phyloP scores from a whole-genome alignment of 371 early-diverging fungal genomes.

The Entomophthora muscae region DNA sequence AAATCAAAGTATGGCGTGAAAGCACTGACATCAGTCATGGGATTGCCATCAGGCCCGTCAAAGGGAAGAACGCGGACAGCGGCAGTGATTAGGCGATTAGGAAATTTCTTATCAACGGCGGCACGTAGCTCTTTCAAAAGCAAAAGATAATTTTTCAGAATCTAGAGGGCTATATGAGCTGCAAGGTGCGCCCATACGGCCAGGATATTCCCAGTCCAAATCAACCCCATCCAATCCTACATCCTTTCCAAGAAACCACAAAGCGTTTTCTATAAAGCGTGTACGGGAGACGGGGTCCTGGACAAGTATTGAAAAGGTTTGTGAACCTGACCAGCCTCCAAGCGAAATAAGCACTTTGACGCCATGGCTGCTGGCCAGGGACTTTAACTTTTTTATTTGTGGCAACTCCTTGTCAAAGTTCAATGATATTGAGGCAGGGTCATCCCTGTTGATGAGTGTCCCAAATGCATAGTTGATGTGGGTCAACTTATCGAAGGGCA shows the following conservation, averaged over 20 bases:
- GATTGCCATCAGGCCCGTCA: conserved; percentile 24
- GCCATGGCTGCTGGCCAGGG: background rate
- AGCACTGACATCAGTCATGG: conserved; percentile 32
- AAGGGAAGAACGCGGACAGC: conserved; percentile 52
- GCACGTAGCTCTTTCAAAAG: conserved; percentile 42
- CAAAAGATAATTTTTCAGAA: conserved; percentile 30
- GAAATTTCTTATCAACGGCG: conserved; percentile 23
- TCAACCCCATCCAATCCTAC: conserved; percentile 12
- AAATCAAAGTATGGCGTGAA: conserved; percentile 33
- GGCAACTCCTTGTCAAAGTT: background rate
- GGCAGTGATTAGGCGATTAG: conserved; percentile 36
- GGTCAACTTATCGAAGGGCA: conserved; percentile 28
- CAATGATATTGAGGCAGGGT: conserved; percentile 4
- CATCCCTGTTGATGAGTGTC: conserved; percentile 4
- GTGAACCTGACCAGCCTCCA: conserved; percentile 60
- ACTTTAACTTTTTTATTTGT: background rate
- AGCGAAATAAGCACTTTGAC: conserved; percentile 13
- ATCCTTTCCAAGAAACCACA: conserved; percentile 16
- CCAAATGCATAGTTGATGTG: conserved; percentile 28
- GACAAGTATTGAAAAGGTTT: conserved; percentile 34
- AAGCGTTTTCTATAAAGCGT: conserved; percentile 25
- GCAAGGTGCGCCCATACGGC: conserved; percentile 31
- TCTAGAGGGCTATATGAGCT: conserved; percentile 31
- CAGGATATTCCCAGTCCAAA: conserved; percentile 69
- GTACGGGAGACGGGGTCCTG: conserved; percentile 18